Evolutionary conservation across 2,329 filamentous ascomycete species (phyloP).

Genomic region (Neopestalotiopsis clavispora): DNA sequence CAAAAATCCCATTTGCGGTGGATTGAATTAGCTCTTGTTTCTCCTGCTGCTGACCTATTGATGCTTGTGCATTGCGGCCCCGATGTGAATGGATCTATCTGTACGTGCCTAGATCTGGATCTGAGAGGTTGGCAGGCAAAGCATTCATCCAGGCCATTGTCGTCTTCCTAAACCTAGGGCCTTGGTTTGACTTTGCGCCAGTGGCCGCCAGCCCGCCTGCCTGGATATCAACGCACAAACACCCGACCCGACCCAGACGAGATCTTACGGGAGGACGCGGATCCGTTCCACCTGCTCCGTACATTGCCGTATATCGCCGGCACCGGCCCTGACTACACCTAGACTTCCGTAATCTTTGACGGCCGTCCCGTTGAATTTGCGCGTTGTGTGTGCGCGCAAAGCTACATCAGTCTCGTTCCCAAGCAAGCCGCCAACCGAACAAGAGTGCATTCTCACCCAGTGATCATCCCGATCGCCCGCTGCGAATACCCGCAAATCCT

Average conservation of each 20-base stretch:
- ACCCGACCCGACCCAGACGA: neutral
- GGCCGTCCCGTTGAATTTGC: neutral
- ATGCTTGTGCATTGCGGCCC: slow-evolving; percentile 3
- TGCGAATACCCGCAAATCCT: slow-evolving; percentile 21
- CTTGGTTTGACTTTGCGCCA: slow-evolving; percentile 4
- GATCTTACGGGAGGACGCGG: neutral
- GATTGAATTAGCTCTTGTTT: slow-evolving; percentile 1
- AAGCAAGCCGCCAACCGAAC: slow-evolving; percentile 9
- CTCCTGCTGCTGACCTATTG: neutral
- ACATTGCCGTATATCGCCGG: neutral
- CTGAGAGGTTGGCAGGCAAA: neutral
- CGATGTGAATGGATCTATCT: neutral
- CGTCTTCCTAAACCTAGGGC: neutral
- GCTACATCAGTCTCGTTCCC: neutral
- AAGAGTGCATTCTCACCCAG: slow-evolving; percentile 9
- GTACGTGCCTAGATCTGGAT: neutral
- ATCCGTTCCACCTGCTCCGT: neutral
- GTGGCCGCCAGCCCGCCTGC: neutral
- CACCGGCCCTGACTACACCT: neutral
- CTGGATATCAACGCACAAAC: neutral
- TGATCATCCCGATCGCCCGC: slow-evolving; percentile 14
- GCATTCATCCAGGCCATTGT: neutral
- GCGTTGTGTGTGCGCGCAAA: slow-evolving; percentile 1
- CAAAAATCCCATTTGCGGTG: slow-evolving; percentile 14
- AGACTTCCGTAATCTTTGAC: neutral